Base-by-base conservation (phyloP, 2,329 filamentous ascomycete genomes). In the Epichloe elymi region DNA sequence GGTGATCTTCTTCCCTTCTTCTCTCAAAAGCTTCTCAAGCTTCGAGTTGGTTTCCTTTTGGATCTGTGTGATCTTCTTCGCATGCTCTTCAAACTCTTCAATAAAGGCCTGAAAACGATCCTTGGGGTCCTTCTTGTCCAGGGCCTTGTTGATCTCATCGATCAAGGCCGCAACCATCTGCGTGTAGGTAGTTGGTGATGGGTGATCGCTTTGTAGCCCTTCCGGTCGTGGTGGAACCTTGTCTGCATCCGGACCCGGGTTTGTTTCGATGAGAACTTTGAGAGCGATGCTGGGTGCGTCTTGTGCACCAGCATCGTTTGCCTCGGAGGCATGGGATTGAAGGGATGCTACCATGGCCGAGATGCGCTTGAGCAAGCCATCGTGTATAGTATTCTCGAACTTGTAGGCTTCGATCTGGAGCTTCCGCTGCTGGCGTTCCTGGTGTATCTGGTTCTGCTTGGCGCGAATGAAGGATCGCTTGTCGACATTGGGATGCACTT, bases 81-180 rank as follows among this genome's bases (percentile, higher is more conserved):
- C 76, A 65, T 98, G 91, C 37, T 74, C 77, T 55, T 80, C 77
- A 15, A 97, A 79, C 60, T 93, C 91, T 46, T 78, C 76, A 30
- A 94, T 74, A 72, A 94, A 96, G 49, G 78, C 83, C 46, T 78
- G 74, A 63, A 86, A 89, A 48, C 86, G 73, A 58, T 83, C 79
- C 19, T 78, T 74, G 0, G 78, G 75, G 54, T 84, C 81, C 67
- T 85, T 85, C 63, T 89, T 86, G 51, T 90, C 86, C 37, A 95
- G 74, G 48, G 87, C 82, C 68, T 80, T 76, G 61, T 95, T 96
- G 41, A 97, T 89, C 67, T 95, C 86, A 61, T 98, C 93, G 19
- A 97, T 78, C 60, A 98, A 69, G n/a, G 84, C 82, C n/a, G 87
- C 87, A 85, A 98, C 90, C 93, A 98, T 98, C 73, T 94, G 88